These are phyloP conservation scores for Coniferiporia sulphurascens DNA, from an alignment of 1,284 basidiomycete genomes.

Conservation along the genomic window DNA sequence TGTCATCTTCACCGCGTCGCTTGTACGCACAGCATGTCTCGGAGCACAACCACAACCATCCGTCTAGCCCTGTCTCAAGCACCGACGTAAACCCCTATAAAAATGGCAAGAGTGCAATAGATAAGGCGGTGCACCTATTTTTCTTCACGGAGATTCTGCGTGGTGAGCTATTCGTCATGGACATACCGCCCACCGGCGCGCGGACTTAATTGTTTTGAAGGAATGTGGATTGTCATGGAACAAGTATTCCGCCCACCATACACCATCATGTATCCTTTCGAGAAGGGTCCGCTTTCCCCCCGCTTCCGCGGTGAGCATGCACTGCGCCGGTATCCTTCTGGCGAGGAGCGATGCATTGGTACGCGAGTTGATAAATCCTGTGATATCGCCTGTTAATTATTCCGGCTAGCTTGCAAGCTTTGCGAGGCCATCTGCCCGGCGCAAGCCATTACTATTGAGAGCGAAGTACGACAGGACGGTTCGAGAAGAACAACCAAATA, in stretches of 20 bases:
- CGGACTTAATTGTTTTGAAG: constrained; percentile 36
- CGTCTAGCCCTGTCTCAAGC: constrained; percentile 25
- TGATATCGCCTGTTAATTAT: constrained; percentile 8
- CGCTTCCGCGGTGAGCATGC: constrained; percentile 99
- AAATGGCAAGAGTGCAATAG: constrained; percentile 81
- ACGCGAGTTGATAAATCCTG: constrained; percentile 24
- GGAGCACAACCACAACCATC: constrained; percentile 29
- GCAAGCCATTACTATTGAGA: constrained; percentile 99
- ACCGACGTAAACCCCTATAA: constrained; percentile 63
- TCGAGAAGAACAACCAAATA: constrained; percentile 97
- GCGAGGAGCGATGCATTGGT: constrained; percentile 99
- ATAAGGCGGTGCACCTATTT: constrained; percentile 95
- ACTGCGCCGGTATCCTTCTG: constrained; percentile 94
- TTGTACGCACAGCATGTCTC: constrained; percentile 15
- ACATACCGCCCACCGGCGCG: background rate
- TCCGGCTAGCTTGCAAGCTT: constrained; percentile 84
- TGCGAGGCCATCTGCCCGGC: constrained; percentile 99
- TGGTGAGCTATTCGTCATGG: constrained; percentile 47
- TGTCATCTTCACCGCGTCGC: constrained; percentile 15
- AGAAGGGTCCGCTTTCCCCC: constrained; percentile 96
- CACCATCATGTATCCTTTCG: constrained; percentile 97
- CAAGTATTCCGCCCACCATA: constrained; percentile 97
- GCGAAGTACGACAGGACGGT: constrained; percentile 92
- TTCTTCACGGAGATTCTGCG: constrained; percentile 98
- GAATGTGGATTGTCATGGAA: constrained; percentile 99